Evolutionary conservation across 2,329 filamentous ascomycete genomes (phyloP).

Genomic region (Fusarium sp.): DNA sequence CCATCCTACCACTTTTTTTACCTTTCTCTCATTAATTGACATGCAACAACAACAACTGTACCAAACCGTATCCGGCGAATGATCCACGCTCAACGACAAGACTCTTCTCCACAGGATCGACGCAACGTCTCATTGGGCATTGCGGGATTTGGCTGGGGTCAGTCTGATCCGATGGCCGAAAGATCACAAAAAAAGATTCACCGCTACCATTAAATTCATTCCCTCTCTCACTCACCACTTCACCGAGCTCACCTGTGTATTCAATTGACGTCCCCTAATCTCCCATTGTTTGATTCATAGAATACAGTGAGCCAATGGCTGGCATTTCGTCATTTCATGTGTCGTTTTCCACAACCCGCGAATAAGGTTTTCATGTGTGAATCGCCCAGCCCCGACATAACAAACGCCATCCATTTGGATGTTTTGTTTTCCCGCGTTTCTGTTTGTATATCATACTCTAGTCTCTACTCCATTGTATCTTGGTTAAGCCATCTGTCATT

Average conservation of each 20-base stretch:
- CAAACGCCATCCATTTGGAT: constrained; percentile 25
- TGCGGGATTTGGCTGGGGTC: constrained; percentile 9
- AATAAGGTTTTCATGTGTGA: constrained; percentile 34
- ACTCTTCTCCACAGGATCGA: constrained; percentile 36
- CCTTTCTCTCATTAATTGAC: neutral
- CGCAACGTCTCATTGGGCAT: constrained; percentile 29
- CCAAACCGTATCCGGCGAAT: constrained; percentile 39
- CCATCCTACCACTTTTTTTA: constrained; percentile 5
- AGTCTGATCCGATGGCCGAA: constrained; percentile 10
- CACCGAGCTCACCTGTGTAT: constrained; percentile 1
- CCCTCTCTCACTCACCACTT: constrained; percentile 14
- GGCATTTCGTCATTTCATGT: constrained; percentile 10
- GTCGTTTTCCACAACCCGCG: constrained; percentile 8
- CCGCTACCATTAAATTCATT: constrained; percentile 19
- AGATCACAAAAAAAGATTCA: constrained; percentile 27
- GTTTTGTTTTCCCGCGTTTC: constrained; percentile 13
- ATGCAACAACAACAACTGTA: constrained; percentile 12
- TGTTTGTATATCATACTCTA: neutral
- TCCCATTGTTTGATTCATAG: constrained; percentile 11
- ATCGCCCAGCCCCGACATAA: constrained; percentile 21
- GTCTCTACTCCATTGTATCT: constrained; percentile 7
- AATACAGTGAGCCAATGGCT: constrained; percentile 27
- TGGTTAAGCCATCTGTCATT: neutral
- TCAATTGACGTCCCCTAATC: constrained; percentile 19
- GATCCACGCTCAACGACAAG: constrained; percentile 30